Base-by-base conservation (phyloP, 495 filamentous ascomycete species). In the Staphylotrichum tortipilum region DNA sequence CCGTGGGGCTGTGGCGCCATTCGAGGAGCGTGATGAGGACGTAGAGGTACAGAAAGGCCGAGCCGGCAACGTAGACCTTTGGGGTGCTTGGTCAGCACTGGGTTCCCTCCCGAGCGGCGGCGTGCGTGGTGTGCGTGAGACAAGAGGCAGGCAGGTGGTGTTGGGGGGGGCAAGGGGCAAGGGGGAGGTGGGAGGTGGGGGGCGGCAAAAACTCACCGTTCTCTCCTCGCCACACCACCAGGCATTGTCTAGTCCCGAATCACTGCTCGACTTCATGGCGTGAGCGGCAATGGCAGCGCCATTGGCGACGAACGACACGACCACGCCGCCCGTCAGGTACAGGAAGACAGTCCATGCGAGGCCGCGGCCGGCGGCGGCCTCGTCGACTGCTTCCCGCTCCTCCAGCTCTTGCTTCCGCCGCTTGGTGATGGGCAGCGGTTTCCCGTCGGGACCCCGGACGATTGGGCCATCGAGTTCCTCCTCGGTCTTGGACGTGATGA, bases 191-290 rank as follows among this genome's bases (percentile, higher is more conserved):
- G 10, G 19, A 11, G 24, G 45, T 21, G n/a, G n/a, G n/a, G n/a
- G n/a, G n/a, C n/a, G 21, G 26, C 12, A 24, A 9, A 19, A 17
- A 77, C 86, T 69, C 81, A 97, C 91, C 63, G 85, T 84, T 47
- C 81, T 78, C 24, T 85, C 73, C 67, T 95, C 80, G 23, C 87
- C 88, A 61, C 88, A 92, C 92, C 90, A 96, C 89, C 90, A 96
- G 34, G 17, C 44, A 19, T 33, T 35, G 4, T 31, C 45, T 9
- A 17, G 6, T 0, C 37, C 55, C 12, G 26, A 19, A 22, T 19
- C 21, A 8, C 80, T 72, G 54, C 85, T 73, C 23, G 83, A 56
- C 14, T 75, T 54, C 49, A 95, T 71, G 50, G 88, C 85, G 74
- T 89, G 92, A 47, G 78, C 48, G 38, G 92, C 79, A 56, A 94